Conservation (phyloP, 164 flowering plant species). For the Litsea cubeba region DNA sequence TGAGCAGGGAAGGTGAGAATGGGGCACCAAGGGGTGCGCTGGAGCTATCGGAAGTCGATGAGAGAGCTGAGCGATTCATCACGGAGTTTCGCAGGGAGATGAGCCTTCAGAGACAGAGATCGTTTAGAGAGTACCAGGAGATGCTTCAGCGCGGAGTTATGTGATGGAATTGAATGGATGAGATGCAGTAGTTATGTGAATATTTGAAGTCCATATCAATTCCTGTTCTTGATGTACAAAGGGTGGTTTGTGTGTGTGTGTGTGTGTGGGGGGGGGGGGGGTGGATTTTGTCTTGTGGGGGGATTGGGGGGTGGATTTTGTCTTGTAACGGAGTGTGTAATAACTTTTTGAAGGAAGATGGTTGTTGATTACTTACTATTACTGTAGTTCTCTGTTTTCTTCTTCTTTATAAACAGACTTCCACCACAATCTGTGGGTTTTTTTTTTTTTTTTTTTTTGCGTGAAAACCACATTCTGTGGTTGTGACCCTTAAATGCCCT, state of each 20-base stretch:
- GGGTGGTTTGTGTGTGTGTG: too few relatives aligned
- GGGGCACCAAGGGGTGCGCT: conserved; percentile 14
- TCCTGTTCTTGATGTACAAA: background rate
- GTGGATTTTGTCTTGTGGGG: too few relatives aligned
- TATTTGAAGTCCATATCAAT: background rate
- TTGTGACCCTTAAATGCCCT: too few relatives aligned
- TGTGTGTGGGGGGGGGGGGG: too few relatives aligned
- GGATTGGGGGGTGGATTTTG: too few relatives aligned
- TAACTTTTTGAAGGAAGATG: background rate
- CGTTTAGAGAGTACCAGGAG: conserved; percentile 28
- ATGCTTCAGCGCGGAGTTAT: conserved; percentile 21
- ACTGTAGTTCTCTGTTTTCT: too few relatives aligned
- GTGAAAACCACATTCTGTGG: too few relatives aligned
- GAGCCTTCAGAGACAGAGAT: conserved; percentile 32
- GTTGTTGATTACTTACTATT: background rate
- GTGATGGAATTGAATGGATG: background rate
- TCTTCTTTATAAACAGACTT: background rate
- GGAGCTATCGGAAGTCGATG: conserved; percentile 44
- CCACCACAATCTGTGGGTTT: too few relatives aligned
- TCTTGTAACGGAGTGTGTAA: background rate
- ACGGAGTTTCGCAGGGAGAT: conserved; percentile 51
- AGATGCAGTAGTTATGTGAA: background rate
- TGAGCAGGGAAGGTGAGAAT: background rate
- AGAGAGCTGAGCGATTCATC: conserved; percentile 73
- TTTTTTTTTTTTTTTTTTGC: too few relatives aligned